phyloP scores from a whole-genome alignment of 441 rosid genomes.

The Geranium incanum region DNA sequence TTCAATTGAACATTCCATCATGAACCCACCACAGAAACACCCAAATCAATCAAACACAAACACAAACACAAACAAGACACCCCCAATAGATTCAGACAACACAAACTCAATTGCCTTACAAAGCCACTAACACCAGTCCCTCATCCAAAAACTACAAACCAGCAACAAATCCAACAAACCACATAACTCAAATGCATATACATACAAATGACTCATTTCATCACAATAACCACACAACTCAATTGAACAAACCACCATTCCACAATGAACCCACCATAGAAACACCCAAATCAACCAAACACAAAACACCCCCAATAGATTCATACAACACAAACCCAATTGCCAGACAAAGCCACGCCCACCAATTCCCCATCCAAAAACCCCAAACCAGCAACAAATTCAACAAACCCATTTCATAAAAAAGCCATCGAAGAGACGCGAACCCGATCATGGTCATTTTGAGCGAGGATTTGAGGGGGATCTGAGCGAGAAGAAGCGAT shows the following conservation, averaged over 20 bases:
- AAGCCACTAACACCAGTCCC: not conserved
- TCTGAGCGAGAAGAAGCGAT: slow-evolving; percentile 53
- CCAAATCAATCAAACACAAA: not conserved
- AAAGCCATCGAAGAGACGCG: slow-evolving; percentile 8
- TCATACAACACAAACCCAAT: not conserved
- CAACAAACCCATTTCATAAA: not conserved
- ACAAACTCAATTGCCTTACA: not conserved
- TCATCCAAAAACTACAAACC: not conserved
- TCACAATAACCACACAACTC: too few relatives aligned
- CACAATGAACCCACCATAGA: not conserved
- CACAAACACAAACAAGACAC: not conserved
- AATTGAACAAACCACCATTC: too few relatives aligned
- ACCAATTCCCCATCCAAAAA: not conserved
- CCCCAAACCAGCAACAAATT: not conserved
- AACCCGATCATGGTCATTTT: slow-evolving; percentile 99
- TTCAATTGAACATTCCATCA: not conserved
- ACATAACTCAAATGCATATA: too few relatives aligned
- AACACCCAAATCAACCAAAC: not conserved
- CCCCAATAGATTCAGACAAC: not conserved
- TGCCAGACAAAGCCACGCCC: not conserved
- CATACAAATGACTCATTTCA: too few relatives aligned
- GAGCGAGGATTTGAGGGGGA: slow-evolving; percentile 74
- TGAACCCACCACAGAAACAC: not conserved
- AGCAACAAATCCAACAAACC: not conserved
- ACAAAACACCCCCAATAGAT: not conserved